Conservation (phyloP, 768 basidiomycete species). For the Lentinula guzmanii region DNA sequence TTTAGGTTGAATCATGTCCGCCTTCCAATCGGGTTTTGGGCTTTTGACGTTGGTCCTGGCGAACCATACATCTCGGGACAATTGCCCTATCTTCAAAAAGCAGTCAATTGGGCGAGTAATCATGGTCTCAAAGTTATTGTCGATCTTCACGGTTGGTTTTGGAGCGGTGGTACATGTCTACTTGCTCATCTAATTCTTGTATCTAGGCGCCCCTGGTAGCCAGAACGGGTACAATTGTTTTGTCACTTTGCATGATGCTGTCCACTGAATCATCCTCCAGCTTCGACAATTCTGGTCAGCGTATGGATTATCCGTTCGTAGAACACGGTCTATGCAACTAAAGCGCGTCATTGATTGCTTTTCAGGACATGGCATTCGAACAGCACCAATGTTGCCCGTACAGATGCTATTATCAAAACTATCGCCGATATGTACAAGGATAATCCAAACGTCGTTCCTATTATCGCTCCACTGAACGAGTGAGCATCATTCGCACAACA, state of each 20-base stretch:
- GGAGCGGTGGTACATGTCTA: constrained; percentile 17
- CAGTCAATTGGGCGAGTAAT: constrained; percentile 62
- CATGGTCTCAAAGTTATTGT: constrained; percentile 77
- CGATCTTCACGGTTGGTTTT: constrained; percentile 54
- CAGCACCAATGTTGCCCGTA: constrained; percentile 60
- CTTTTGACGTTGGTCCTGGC: constrained; percentile 71
- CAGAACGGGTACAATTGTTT: constrained; percentile 61
- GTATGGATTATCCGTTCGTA: constrained; percentile 45
- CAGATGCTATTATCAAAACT: constrained; percentile 55
- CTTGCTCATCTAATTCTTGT: constrained; percentile 15
- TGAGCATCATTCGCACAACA: constrained; percentile 20
- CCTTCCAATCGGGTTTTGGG: constrained; percentile 80
- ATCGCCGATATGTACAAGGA: constrained; percentile 50
- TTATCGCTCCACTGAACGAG: constrained; percentile 80
- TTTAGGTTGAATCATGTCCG: constrained; percentile 78
- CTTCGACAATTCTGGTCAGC: constrained; percentile 80
- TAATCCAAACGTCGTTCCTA: constrained; percentile 38
- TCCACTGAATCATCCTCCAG: constrained; percentile 16
- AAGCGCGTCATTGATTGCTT: background rate
- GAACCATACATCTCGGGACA: constrained; percentile 81
- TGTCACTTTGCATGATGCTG: background rate
- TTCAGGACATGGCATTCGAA: constrained; percentile 54
- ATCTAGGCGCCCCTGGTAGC: constrained; percentile 66
- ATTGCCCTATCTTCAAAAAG: constrained; percentile 61
- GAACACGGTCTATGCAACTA: background rate